phyloP scores from a whole-genome alignment of 768 basidiomycete species.

The Suillus cothurnatus region DNA sequence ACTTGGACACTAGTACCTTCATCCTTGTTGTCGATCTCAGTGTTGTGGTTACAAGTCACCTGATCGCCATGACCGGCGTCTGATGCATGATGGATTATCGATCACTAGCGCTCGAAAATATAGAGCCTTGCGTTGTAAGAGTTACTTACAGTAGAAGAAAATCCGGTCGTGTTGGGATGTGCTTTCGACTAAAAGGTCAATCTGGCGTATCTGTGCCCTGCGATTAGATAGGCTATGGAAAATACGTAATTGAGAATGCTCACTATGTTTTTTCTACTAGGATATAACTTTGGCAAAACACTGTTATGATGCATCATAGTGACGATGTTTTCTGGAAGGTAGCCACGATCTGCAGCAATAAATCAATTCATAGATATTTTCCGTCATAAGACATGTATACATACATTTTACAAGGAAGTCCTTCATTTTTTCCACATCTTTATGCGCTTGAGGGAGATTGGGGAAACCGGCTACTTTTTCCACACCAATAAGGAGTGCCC shows the following conservation, averaged over 20 bases:
- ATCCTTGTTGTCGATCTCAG: constrained; percentile 53
- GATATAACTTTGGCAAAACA: neutral
- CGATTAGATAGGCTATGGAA: neutral
- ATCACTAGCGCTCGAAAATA: neutral
- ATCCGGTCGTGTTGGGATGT: constrained; percentile 8
- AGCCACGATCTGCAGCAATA: constrained; percentile 1
- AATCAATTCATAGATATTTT: neutral
- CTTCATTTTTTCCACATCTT: constrained; percentile 1
- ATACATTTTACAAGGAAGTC: constrained; percentile 5
- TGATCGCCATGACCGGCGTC: constrained; percentile 56
- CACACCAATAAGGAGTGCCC: constrained; percentile 11
- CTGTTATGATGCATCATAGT: constrained; percentile 8
- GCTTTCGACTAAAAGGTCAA: constrained; percentile 1
- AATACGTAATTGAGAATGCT: neutral
- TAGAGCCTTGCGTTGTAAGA: neutral
- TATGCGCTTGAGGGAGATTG: constrained; percentile 9
- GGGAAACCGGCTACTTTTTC: neutral
- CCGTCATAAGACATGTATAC: no score
- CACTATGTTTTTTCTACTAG: constrained; percentile 8
- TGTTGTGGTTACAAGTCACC: constrained; percentile 41
- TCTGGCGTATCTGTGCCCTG: constrained; percentile 4
- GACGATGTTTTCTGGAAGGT: constrained; percentile 7
- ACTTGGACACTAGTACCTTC: constrained; percentile 43
- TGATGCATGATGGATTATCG: constrained; percentile 23
- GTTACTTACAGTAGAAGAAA: constrained; percentile 15